Conservation (phyloP, 257 asterid genomes). For the Coffea canephora region DNA sequence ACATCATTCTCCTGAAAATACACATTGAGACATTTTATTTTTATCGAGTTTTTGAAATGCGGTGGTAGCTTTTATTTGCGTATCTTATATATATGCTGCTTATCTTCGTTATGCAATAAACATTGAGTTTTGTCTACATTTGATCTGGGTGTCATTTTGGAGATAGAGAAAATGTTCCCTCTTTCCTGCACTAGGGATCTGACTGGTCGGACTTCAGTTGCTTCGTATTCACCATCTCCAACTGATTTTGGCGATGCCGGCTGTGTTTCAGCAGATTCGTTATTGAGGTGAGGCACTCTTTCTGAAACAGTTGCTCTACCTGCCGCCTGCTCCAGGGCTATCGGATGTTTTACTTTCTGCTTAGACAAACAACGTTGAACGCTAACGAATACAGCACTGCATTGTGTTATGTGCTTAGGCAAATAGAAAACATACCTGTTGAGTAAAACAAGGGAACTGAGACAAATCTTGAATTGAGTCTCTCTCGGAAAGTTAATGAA, state of each 20-base stretch:
- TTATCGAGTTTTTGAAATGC: conserved; percentile 36
- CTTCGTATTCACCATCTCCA: neutral
- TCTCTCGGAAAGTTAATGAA: no score
- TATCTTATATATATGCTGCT: conserved; percentile 44
- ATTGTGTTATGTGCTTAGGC: no score
- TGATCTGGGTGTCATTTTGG: neutral
- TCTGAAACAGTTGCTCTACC: neutral
- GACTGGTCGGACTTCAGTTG: neutral
- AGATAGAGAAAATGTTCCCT: neutral
- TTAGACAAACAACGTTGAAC: no score
- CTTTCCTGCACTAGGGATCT: conserved; percentile 2
- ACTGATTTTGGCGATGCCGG: neutral
- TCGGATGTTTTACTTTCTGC: no score
- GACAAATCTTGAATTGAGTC: no score
- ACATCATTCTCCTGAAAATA: conserved; percentile 99
- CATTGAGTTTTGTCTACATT: conserved; percentile 15
- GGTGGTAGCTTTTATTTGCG: neutral
- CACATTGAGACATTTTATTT: conserved; percentile 91
- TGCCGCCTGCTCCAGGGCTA: neutral
- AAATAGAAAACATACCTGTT: no score
- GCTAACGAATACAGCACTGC: no score
- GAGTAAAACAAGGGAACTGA: no score
- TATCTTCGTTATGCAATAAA: conserved; percentile 53
- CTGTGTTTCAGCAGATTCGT: neutral
- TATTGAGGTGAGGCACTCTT: conserved; percentile 4